Conservation (phyloP, 108 stramenopile species). For the Chaetoceros tenuissimus region DNA sequence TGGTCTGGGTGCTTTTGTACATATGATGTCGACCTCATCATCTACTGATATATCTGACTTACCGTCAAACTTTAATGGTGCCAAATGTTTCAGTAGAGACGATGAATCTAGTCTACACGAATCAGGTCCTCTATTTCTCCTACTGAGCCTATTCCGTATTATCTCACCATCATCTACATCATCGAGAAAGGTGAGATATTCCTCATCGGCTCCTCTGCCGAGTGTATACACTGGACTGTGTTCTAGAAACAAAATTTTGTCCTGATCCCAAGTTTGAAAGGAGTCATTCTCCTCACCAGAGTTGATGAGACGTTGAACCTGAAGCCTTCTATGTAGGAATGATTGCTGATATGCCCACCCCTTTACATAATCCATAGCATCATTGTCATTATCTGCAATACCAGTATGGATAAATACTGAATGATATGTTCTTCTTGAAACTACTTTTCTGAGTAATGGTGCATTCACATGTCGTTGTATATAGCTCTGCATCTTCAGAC, state of each 20-base stretch:
- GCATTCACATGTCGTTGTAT: no score
- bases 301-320: conserved; percentile 4
- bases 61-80: background rate
- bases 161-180: conserved; percentile 9
- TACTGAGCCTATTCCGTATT: conserved; percentile 13
- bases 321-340: conserved; percentile 41
- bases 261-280: conserved; percentile 16
- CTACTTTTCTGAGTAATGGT: no score
- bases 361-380: conserved; percentile 31
- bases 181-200: conserved; percentile 54
- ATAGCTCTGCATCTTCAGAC: no score
- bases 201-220: conserved; percentile 83
- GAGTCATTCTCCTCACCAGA: background rate
- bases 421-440: no score
- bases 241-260: conserved; percentile 84
- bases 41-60: background rate
- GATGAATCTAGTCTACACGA: conserved; percentile 2
- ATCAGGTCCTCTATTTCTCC: conserved; percentile 27
- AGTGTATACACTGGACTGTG: conserved; percentile 96
- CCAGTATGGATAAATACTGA: conserved; percentile 13
- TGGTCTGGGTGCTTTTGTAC: conserved; percentile 15
- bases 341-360: conserved; percentile 75
- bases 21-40: background rate
- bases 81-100: conserved; percentile 11
- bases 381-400: conserved; percentile 2